Evolutionary conservation across 192 early-diverging fungal genomes (phyloP), one percentile per base, ranked within the genome.

Genomic region (Linnemannia elongata): DNA sequence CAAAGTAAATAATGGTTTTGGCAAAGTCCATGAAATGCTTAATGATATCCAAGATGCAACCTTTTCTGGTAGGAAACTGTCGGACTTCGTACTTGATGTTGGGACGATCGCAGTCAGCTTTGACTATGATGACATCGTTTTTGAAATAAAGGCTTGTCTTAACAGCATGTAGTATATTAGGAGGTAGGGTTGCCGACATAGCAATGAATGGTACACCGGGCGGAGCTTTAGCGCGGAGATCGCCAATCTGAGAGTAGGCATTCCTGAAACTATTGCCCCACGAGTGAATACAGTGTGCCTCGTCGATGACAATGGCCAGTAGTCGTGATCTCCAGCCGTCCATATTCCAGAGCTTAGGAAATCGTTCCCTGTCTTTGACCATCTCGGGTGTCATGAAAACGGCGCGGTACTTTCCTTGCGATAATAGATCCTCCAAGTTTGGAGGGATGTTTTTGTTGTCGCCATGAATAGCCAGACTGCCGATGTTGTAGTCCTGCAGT

Each of bases 311-410:
- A 35, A 79, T 49, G 1, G 77, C 69, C 9, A 42, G 36, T 17
- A 76, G 49, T n/a, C 75, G 54, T 3, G 44, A 1, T 66, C 13
- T 30, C 75, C 75, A 76, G 75, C 20, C 1, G 3, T 24, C 20
- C 7, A 22, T 76, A 0, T 66, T 0, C 75, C 75, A 76, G 12
- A 76, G 75, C n/a, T n/a, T n/a, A n/a, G n/a, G n/a, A n/a, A n/a
- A n/a, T n/a, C 60, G 15, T 42, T 38, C 35, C 54, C 44, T 45
- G 44, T 12, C 44, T 5, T 63, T 42, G 3, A 75, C 54, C 22
- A 76, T 22, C 75, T 76, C 75, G 8, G 75, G 75, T n/a, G 75
- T 76, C 60, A 66, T 76, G 39, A 76, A 66, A 0, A 76, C 57
- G 7, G 75, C 75, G 5, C 60, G 41, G 41, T 76, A 68, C 0